Evolutionary conservation across 1,284 basidiomycete species (phyloP), one percentile per base, ranked within the genome.

Genomic region (Ganoderma multipileum): DNA sequence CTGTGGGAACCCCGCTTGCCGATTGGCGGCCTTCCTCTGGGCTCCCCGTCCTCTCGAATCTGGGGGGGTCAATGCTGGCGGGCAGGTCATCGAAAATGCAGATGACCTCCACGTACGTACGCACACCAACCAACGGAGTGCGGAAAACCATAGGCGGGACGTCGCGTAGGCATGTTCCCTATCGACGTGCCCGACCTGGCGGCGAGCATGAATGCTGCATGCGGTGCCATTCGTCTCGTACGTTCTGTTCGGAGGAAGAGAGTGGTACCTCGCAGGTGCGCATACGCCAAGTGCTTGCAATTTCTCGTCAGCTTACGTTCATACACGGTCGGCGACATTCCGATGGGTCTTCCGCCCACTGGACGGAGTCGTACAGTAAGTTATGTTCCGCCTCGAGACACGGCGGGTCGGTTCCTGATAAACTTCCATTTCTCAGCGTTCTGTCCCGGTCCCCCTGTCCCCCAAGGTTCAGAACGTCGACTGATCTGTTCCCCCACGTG

Each of bases 1-100:
- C 36, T 28, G 65, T 71, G 71, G 52, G 71, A 72, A 69, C 30
- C 6, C 55, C 62, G 30, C 36, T 11, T 44, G 55, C 63, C 67
- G 63, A 61, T 26, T 57, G 33, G 33, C 5, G 55, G 55, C 55
- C 9, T 7, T 20, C 20, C 33, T 57, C 33, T 57, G 30, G 47
- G 47, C 47, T 26, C 47, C 26, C 8, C 47, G 9, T 26, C 47
- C 23, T 23, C 42, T 44, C 42, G 20, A 8, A 44, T 44, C 23
- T 11, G n/a, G 11, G 47, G 47, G 47, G 18, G 3, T 33, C 55
- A 30, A 36, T 30, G 33, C 33, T 20, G 55, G 33, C 55, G 55
- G 33, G 33, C 3, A 3, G 33, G 33, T 57, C 33, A 8, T 16
- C 8, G 1, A 26, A 23, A 54, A 54, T 54, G 26, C 5, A 30